These are phyloP conservation scores for Mycena olivaceomarginata DNA, from an alignment of 768 basidiomycete genomes.

Conservation along the genomic window DNA sequence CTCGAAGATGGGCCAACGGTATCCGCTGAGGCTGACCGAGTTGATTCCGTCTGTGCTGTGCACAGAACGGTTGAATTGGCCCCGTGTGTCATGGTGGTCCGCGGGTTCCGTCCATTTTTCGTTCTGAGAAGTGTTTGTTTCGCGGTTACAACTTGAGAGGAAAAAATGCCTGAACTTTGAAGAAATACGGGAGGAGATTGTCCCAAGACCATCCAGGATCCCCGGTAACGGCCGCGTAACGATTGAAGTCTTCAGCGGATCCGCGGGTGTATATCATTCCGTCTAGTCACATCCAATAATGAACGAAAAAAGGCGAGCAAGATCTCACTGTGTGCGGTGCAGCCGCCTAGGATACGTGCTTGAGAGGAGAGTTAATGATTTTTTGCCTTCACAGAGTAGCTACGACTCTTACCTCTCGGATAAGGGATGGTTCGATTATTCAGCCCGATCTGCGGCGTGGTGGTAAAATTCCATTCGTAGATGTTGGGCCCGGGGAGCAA, in stretches of 20 bases:
- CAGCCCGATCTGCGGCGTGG: neutral
- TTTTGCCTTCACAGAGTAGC: neutral
- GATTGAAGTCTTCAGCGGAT: neutral
- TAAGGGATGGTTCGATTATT: neutral
- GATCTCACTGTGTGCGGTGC: neutral
- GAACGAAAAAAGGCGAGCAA: neutral
- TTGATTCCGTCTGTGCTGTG: too few species aligned
- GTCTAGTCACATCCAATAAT: neutral
- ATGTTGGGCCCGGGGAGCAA: constrained; percentile 1
- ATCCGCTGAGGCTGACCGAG: too few species aligned
- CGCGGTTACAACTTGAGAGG: neutral
- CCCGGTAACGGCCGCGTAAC: neutral
- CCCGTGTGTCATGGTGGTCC: neutral
- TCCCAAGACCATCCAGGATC: constrained; percentile 4
- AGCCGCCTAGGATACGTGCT: neutral
- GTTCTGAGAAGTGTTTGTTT: neutral
- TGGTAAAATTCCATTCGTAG: constrained; percentile 11
- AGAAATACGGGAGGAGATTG: neutral
- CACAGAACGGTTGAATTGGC: neutral
- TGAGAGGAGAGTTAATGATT: neutral
- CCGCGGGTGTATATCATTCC: neutral
- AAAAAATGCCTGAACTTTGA: neutral
- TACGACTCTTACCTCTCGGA: neutral
- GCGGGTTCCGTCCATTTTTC: neutral
- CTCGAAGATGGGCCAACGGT: too few species aligned